These are phyloP conservation scores for Xylaria sp. DNA, from an alignment of 2,329 filamentous ascomycete genomes.

Conservation along the genomic window DNA sequence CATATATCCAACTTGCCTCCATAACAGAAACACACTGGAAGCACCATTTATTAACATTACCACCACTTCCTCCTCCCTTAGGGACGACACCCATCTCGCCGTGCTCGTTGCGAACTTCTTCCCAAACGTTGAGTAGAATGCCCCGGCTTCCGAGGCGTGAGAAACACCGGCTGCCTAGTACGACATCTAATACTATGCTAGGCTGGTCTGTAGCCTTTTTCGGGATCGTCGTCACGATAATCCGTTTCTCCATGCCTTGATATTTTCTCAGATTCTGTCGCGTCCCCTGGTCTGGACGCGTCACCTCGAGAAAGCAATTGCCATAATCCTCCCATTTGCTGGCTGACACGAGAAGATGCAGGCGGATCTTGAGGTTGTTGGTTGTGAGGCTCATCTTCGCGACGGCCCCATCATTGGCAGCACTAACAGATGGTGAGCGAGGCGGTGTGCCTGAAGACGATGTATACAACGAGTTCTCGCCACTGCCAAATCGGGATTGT, in stretches of 20 bases:
- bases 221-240: conserved; percentile 79
- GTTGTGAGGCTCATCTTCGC: conserved; percentile 70
- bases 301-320: conserved; percentile 83
- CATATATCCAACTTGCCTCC: conserved; percentile 67
- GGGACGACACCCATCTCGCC: conserved; percentile 65
- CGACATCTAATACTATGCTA: conserved; percentile 78
- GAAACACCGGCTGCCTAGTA: conserved; percentile 85
- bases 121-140: conserved; percentile 90
- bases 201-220: conserved; percentile 64
- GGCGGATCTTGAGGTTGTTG: conserved; percentile 83
- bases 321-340: conserved; percentile 94
- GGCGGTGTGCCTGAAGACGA: conserved; percentile 64
- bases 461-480: conserved; percentile 70
- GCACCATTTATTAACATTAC: conserved; percentile 70
- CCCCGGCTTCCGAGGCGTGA: conserved; percentile 84
- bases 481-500: conserved; percentile 64
- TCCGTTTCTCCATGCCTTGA: conserved; percentile 82
- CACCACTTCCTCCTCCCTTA: conserved; percentile 62
- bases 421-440: conserved; percentile 68
- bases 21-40: conserved; percentile 67
- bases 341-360: conserved; percentile 81
- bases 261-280: conserved; percentile 68
- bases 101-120: conserved; percentile 74
- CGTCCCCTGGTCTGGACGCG: conserved; percentile 74
- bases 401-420: conserved; percentile 58